Conservation (phyloP, 768 basidiomycete species). For the Strobilomyces echinocephalus region DNA sequence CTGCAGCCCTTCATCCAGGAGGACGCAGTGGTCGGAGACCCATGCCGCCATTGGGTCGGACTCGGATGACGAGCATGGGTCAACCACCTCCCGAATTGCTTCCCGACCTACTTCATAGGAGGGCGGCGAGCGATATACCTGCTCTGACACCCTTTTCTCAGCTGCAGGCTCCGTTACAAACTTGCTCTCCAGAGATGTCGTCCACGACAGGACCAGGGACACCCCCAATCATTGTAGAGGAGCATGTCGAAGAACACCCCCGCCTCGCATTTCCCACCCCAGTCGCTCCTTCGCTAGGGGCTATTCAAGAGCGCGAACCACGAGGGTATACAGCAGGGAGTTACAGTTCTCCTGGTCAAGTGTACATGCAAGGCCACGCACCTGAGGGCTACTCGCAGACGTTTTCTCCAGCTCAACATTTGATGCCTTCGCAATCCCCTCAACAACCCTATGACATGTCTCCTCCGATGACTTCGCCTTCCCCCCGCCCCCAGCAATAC, state of each 20-base stretch:
- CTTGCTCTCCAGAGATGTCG: constrained; percentile 1
- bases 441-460: constrained; percentile 8
- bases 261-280: constrained; percentile 5
- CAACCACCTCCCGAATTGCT: constrained; percentile 8
- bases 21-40: constrained; percentile 20
- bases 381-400: constrained; percentile 3
- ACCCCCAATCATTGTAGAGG: constrained; percentile 21
- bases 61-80: constrained; percentile 5
- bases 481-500: constrained; percentile 13
- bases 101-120: constrained; percentile 6
- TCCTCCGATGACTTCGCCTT: background rate
- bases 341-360: constrained; percentile 3
- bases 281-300: background rate
- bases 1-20: constrained; percentile 43
- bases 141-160: constrained; percentile 7
- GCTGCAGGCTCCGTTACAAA: constrained; percentile 5
- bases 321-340: background rate
- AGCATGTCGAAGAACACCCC: background rate
- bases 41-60: constrained; percentile 14
- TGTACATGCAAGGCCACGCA: constrained; percentile 11
- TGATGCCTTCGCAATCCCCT: constrained; percentile 10
- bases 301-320: background rate
- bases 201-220: background rate
- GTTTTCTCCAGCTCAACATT: constrained; percentile 7
- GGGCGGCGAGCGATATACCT: constrained; percentile 13